Conservation (phyloP, 129 eudicot genomes). For the Solidago caesia region DNA sequence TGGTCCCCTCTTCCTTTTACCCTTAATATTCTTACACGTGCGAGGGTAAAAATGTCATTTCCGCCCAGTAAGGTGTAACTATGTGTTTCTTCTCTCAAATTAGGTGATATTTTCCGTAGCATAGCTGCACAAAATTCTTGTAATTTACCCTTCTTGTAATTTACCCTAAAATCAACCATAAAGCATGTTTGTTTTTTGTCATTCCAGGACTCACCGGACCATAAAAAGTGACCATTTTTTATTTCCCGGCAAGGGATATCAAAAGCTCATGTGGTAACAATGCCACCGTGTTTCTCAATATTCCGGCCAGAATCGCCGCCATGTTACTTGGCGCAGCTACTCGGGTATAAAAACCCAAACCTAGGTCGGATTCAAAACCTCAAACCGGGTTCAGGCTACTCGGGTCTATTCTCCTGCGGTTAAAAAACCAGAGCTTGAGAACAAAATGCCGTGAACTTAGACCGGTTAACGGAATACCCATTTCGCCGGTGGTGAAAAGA, state of each 20-base stretch:
- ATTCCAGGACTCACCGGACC: slow-evolving; percentile 56
- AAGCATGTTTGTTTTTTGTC: slow-evolving; percentile 67
- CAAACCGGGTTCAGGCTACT: slow-evolving; percentile 52
- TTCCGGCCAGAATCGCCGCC: slow-evolving; percentile 65
- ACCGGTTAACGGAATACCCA: slow-evolving; percentile 18
- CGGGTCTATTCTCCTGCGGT: slow-evolving; percentile 60
- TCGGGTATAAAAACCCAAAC: slow-evolving; percentile 54
- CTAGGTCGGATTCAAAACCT: slow-evolving; percentile 16
- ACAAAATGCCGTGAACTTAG: slow-evolving; percentile 37
- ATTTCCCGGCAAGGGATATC: slow-evolving; percentile 35
- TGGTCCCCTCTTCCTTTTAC: no score
- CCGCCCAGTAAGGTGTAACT: no score
- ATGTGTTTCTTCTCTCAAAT: no score
- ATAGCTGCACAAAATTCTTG: no score
- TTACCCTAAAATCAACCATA: slow-evolving; percentile 20
- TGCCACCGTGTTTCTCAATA: slow-evolving; percentile 45
- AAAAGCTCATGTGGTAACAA: slow-evolving; percentile 40
- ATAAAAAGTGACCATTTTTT: slow-evolving; percentile 48
- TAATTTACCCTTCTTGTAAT: no score
- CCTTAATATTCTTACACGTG: no score
- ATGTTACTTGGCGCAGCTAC: slow-evolving; percentile 75
- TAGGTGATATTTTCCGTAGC: no score
- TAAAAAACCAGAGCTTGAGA: slow-evolving; percentile 43
- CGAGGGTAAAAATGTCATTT: no score
- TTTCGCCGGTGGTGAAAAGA: slow-evolving; percentile 17